Percentiles rank a stretch among this genome's conserved stretches.
phyloP scores from a whole-genome alignment of 2,329 filamentous ascomycete species.

The Arthrobotrys conoides region DNA sequence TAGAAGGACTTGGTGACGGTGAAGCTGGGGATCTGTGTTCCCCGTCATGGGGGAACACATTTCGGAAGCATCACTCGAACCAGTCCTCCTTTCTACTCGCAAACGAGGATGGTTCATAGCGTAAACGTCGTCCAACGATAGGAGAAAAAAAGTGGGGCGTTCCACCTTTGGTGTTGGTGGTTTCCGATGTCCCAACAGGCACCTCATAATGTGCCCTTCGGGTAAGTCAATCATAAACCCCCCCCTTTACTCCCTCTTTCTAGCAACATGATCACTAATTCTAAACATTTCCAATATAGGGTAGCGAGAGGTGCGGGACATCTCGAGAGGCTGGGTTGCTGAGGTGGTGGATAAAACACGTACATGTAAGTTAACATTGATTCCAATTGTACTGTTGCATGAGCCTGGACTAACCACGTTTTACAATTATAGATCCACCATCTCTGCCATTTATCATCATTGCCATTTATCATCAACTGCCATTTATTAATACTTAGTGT shows the following conservation, averaged over 20 bases:
- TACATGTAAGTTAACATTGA: not conserved
- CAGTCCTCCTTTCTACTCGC: conserved; percentile 19
- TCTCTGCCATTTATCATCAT: conserved; percentile 4
- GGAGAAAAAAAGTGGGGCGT: conserved; percentile 14
- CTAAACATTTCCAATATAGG: conserved; percentile 2
- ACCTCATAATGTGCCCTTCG: conserved; percentile 17
- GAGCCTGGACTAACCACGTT: not conserved
- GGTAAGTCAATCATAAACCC: not conserved
- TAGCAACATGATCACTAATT: not conserved
- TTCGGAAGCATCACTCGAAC: conserved; percentile 20
- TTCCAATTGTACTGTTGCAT: not conserved
- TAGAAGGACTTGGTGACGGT: conserved; percentile 23
- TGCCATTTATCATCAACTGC: conserved; percentile 1
- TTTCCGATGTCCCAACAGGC: not conserved
- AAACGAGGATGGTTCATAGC: conserved; percentile 32
- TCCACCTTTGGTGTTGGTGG: conserved; percentile 34
- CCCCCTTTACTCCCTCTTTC: not conserved
- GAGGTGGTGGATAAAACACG: not conserved
- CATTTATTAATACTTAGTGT: not conserved
- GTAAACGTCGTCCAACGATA: conserved; percentile 14
- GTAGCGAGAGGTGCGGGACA: conserved; percentile 23
- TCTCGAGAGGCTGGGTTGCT: not conserved
- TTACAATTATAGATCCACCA: not conserved
- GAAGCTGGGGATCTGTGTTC: conserved; percentile 19
- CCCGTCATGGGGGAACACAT: conserved; percentile 19